Evolutionary conservation across 257 asterid genomes (phyloP), one percentile per base, ranked within the genome.

Genomic region (Solanum clarkiae): DNA sequence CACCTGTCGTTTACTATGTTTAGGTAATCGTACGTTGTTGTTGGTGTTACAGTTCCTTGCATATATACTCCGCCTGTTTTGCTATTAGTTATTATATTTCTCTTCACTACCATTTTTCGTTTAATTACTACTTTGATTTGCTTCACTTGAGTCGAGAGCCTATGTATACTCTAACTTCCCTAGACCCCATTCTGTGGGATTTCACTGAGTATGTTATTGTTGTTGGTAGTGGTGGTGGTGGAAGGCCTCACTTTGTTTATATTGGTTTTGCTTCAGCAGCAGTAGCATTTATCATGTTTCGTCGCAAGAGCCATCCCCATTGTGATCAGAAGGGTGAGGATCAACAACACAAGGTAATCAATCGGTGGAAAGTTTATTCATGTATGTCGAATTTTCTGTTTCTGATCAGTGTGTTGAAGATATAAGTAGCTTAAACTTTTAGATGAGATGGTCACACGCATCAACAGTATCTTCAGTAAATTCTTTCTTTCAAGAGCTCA

Each of bases 301-400:
- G 95, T 77, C 90, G 95, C 84, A 88, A 83, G 91, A 92, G 84
- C 85, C 92, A 85, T 90, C 81, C 94, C 56, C 88, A 92, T 3
- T 85, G 60, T 32, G 94, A 89, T 45, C 93, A 87, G 75, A 95
- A 88, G 82, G 88, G 87, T 70, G 89, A 86, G 80, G 98, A 93
- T 87, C 88, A 72, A 90, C 93, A 89, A 86, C 91, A 82, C 82
- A 95, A 95, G 99, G 99, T 95, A 88, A 91, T 72, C 55, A 42
- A 80, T 54, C 18, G 15, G 62, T 70, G 51, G 66, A 49, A 57
- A 55, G 40, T 53, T 45, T 40, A 16, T 65, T 10, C 40, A 59
- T n/a, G 22, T 47, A 7, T 45, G 20, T 40, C 11, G 36, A 8
- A 5, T 22, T 74, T 47, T 13, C 59, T 74, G 59, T 44, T 22